A percentile compares a stretch with the other conserved stretches of the same genome.
Evolutionary conservation across 805 yeast genomes (phyloP).

Genomic region (Sungouiella blattae): DNA sequence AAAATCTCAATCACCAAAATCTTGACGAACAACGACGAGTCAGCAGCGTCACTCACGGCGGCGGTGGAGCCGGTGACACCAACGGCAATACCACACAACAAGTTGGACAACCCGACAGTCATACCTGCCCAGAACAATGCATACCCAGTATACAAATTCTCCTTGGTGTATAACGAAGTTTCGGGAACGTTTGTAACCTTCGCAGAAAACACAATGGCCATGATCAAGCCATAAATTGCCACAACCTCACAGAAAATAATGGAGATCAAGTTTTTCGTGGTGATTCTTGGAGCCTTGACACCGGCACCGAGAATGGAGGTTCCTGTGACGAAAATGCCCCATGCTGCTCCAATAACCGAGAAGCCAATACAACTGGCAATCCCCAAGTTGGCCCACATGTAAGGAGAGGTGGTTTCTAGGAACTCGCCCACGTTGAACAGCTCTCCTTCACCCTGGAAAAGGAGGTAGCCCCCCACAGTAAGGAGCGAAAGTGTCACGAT

Average conservation of each 20-base stretch:
- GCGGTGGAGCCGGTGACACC: slow-evolving; percentile 99
- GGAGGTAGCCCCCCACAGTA: slow-evolving; percentile 52
- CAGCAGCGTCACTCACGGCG: slow-evolving; percentile 96
- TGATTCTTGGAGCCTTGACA: slow-evolving; percentile 94
- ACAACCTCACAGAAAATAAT: slow-evolving; percentile 99
- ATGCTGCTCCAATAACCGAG: slow-evolving; percentile 95
- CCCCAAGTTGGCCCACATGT: slow-evolving; percentile 95
- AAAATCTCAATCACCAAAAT: slow-evolving; percentile 96
- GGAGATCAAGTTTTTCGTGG: slow-evolving; percentile 93
- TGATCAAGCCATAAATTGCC: slow-evolving; percentile 95
- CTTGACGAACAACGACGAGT: slow-evolving; percentile 89
- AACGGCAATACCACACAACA: slow-evolving; percentile 95
- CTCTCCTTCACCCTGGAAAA: slow-evolving; percentile 92
- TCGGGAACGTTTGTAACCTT: slow-evolving; percentile 70
- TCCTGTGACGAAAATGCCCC: slow-evolving; percentile 98
- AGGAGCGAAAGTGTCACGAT: slow-evolving; percentile 32
- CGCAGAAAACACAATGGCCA: slow-evolving; percentile 95
- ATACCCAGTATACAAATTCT: slow-evolving; percentile 90
- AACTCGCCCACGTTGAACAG: slow-evolving; percentile 88
- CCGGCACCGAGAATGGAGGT: slow-evolving; percentile 96
- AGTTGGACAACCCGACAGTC: slow-evolving; percentile 89
- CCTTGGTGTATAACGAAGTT: slow-evolving; percentile 65
- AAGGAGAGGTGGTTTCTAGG: slow-evolving; percentile 82
- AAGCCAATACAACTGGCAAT: slow-evolving; percentile 89
- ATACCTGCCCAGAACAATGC: slow-evolving; percentile 97